phyloP scores from a whole-genome alignment of 1,284 basidiomycete species.

The Trichosporon asahii region DNA sequence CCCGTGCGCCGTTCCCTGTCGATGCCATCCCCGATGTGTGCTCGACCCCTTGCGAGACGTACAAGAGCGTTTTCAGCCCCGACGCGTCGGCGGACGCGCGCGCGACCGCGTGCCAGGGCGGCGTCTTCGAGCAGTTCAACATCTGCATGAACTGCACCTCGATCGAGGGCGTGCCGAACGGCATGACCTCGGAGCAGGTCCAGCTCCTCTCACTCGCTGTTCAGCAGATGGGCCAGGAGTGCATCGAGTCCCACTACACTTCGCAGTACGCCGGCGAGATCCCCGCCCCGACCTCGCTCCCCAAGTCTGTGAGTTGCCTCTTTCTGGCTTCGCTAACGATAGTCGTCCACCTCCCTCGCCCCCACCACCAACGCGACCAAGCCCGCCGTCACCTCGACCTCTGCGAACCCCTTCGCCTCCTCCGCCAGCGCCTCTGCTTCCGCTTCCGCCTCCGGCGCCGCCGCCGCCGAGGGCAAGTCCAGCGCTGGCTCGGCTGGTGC shows the following conservation, averaged over 20 bases:
- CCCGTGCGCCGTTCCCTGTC: conserved; percentile 5
- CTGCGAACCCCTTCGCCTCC: not conserved
- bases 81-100: not conserved
- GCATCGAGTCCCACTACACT: not conserved
- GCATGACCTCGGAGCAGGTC: conserved; percentile 10
- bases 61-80: conserved; percentile 1
- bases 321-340: not conserved
- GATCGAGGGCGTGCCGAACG: conserved; percentile 2
- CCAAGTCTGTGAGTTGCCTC: not conserved
- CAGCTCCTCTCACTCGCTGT: conserved; percentile 3
- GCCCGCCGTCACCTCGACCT: not conserved
- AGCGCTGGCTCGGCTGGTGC: not conserved
- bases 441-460: not conserved
- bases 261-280: conserved; percentile 8
- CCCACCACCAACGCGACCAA: not conserved
- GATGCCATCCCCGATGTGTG: conserved; percentile 6
- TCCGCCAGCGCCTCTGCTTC: not conserved
- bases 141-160: conserved; percentile 8
- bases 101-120: conserved; percentile 7
- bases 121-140: conserved; percentile 6
- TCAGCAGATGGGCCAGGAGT: conserved; percentile 10
- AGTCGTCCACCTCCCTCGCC: not conserved
- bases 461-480: not conserved
- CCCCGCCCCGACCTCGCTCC: conserved; percentile 6
- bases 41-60: not conserved